Conservation (phyloP, 2,329 filamentous ascomycete species). For the Magnaporthiopsis rhizophila region DNA sequence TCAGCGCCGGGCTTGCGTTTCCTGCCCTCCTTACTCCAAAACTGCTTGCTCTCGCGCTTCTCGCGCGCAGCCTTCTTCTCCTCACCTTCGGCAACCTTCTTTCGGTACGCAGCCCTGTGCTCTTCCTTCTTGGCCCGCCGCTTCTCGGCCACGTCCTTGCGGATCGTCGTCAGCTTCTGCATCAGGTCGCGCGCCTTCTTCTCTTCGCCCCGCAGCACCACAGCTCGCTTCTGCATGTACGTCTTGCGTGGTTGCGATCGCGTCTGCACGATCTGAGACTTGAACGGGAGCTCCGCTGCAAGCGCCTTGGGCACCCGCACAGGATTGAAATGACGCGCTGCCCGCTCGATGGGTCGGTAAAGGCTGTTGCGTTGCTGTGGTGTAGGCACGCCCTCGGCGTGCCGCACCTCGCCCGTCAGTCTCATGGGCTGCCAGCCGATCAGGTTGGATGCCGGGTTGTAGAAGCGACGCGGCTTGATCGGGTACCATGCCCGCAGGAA, state of each 20-base stretch:
- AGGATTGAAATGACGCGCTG: slow-evolving; percentile 68
- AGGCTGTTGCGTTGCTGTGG: slow-evolving; percentile 77
- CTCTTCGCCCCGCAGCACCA: slow-evolving; percentile 81
- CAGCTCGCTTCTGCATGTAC: slow-evolving; percentile 91
- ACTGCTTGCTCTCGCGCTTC: slow-evolving; percentile 87
- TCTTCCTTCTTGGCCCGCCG: slow-evolving; percentile 80
- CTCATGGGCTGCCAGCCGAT: slow-evolving; percentile 93
- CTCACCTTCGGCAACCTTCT: slow-evolving; percentile 71
- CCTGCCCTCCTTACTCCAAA: slow-evolving; percentile 84
- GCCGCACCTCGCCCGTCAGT: slow-evolving; percentile 83
- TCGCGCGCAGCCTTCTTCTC: slow-evolving; percentile 83
- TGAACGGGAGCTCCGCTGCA: slow-evolving; percentile 81
- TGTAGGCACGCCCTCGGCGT: slow-evolving; percentile 64
- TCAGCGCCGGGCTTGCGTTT: slow-evolving; percentile 42
- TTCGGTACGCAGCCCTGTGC: slow-evolving; percentile 68
- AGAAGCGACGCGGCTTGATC: slow-evolving; percentile 89
- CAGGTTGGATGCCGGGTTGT: slow-evolving; percentile 92
- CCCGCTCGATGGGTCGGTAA: slow-evolving; percentile 64
- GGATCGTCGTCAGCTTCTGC: slow-evolving; percentile 84
- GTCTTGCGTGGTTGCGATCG: slow-evolving; percentile 73
- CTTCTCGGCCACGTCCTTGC: slow-evolving; percentile 86
- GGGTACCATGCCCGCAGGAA: slow-evolving; percentile 97
- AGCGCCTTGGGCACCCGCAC: slow-evolving; percentile 70
- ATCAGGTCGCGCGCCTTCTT: slow-evolving; percentile 80
- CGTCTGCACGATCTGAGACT: slow-evolving; percentile 78